Percentiles rank a stretch among this genome's conserved stretches.
These are phyloP conservation scores for Malania oleifera DNA, from an alignment of 164 flowering plant species.

Conservation along the genomic window DNA sequence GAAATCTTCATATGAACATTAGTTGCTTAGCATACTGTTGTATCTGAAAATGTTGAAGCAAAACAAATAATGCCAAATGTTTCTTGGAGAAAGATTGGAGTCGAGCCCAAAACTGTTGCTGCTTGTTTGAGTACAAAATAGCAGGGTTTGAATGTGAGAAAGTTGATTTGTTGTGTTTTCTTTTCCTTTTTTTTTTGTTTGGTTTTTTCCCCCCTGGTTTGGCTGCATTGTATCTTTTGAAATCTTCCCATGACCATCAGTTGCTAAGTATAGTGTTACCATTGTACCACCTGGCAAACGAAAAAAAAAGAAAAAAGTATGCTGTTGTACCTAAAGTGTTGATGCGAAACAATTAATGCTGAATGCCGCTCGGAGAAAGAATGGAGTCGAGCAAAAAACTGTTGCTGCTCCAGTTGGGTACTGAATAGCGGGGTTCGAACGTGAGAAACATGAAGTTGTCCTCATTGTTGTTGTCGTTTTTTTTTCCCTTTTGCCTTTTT, in stretches of 20 bases:
- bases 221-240: background rate
- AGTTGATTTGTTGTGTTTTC: background rate
- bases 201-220: too few species aligned
- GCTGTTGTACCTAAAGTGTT: constrained; percentile 21
- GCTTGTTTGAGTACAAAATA: constrained; percentile 22
- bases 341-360: constrained; percentile 91
- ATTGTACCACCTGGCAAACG: too few species aligned
- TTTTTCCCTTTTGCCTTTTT: too few species aligned
- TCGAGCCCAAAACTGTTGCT: constrained; percentile 62
- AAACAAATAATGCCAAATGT: constrained; percentile 93
- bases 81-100: constrained; percentile 83
- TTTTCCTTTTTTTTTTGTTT: background rate
- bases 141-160: background rate
- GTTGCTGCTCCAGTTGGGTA: constrained; percentile 35
- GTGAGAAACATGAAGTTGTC: background rate
- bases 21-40: background rate
- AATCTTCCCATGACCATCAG: background rate
- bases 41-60: constrained; percentile 39
- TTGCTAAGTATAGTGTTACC: background rate
- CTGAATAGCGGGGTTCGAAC: background rate
- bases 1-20: background rate
- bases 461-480: too few species aligned
- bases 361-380: constrained; percentile 79
- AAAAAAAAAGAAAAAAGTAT: too few species aligned
- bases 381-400: constrained; percentile 73